Percentiles rank a stretch among this genome's conserved stretches.
phyloP scores from a whole-genome alignment of 176 grass and related monocot genomes.

The Triticum urartu region DNA sequence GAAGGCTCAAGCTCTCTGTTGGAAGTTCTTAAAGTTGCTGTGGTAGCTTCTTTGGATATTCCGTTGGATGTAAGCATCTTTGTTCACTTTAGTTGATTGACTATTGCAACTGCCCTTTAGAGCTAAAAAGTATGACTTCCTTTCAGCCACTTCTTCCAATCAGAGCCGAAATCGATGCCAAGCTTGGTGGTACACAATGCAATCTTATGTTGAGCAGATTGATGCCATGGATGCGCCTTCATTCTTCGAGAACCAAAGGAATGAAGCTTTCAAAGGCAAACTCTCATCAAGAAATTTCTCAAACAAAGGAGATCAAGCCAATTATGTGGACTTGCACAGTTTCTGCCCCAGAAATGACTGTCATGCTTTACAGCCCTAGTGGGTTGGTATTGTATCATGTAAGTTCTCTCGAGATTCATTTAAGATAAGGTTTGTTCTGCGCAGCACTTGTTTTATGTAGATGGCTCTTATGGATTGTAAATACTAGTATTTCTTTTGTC shows the following conservation, averaged over 20 bases:
- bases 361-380: conserved; percentile 80
- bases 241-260: conserved; percentile 58
- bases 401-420: conserved; percentile 49
- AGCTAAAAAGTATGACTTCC: conserved; percentile 36
- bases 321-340: conserved; percentile 93
- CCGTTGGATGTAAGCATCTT: conserved; percentile 77
- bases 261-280: conserved; percentile 56
- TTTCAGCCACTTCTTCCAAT: conserved; percentile 77
- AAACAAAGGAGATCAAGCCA: conserved; percentile 58
- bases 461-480: conserved; percentile 16
- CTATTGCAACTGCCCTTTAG: conserved; percentile 22
- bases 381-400: conserved; percentile 89
- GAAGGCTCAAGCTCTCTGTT: conserved; percentile 78
- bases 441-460: not conserved
- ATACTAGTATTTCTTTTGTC: not conserved
- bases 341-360: conserved; percentile 91
- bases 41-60: conserved; percentile 69
- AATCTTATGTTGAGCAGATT: conserved; percentile 89
- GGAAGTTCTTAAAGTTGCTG: conserved; percentile 93
- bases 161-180: conserved; percentile 93
- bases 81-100: conserved; percentile 21
- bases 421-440: conserved; percentile 8
- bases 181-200: conserved; percentile 92
- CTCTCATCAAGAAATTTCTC: conserved; percentile 48
- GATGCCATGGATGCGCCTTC: conserved; percentile 79